Base-by-base conservation (phyloP, 1,139 yeast species). In the Kurtzmaniella quercitrusa region DNA sequence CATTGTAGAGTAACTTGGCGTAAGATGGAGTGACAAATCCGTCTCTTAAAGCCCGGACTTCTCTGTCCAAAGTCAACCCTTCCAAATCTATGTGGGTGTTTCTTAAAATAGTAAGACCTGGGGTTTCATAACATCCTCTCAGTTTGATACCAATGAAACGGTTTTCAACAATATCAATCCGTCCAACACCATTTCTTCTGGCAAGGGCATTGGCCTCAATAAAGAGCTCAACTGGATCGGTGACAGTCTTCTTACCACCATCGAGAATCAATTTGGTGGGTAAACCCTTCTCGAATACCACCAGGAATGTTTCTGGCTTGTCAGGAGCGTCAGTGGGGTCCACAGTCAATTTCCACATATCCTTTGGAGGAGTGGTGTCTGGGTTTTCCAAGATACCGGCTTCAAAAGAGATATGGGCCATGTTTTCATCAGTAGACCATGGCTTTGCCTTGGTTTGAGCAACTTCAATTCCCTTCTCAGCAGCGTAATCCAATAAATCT, bases 341-440 rank as follows among this genome's bases (percentile, higher is more conserved):
- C 48, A 87, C 90, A 43, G 96, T 93, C 66, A 93, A 81, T 75
- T 93, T 93, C 98, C 98, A 93, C 98, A 93, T 93, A 68, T 93
- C 98, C 76, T 89, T 91, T 70, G 98, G 98, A 53, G 98, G 98
- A 43, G 98, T 93, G 57, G 93, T 82, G 68, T 93, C 89, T 61
- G 98, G 98, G 73, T 93, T 95, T 73, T 93, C 98, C 63, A 93
- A 81, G 57, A 93, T 93, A 70, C 98, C 98, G 53, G 98, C 98
- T 76, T 93, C 98, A 66, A 87, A 93, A 37, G 98, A 91, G 64
- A 93, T 93, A 71, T 93, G 98, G 39, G 98, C 98, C 81, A 91
- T 75, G 79, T 93, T 93, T 76, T 93, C 98, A 66, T 93, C 98
- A 50, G 98, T 94, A 21, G 98, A 91, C 98, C 98, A 93, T 55